Evolutionary conservation across 2,329 filamentous ascomycete genomes (phyloP), one percentile per base, ranked within the genome.

Genomic region (Westerdykella ornata): DNA sequence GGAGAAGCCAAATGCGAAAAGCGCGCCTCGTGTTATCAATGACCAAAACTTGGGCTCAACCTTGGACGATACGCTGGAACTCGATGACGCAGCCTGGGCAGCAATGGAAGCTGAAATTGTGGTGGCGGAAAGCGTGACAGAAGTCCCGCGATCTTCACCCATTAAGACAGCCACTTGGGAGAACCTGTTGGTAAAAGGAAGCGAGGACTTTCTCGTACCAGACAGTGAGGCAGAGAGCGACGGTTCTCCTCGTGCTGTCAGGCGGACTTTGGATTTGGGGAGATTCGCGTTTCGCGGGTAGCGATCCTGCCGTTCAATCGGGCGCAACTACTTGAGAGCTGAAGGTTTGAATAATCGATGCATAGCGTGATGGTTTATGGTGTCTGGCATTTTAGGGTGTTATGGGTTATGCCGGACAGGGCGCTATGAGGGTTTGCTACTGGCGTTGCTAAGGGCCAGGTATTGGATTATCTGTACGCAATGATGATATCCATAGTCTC

Each of bases 201-300:
- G 71, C 44, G 71, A 74, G 46, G 71, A 74, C 37, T 43, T 72
- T 14, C 51, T 73, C 12, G 60, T 73, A 0, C 70, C 68, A 0
- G 65, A 72, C 33, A 73, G 71, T 49, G 66, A 68, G 28, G 63
- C 54, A 13, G 65, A 67, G 30, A 62, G 59, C 18, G 59, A 65
- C 2, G 59, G 58, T 33, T 63, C 66, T 5, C 59, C 56, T 14
- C 54, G 55, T 31, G 63, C 7, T 26, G 22, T 26, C 22, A 26
- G 22, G 22, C 22, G 61, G 2, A 44, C 59, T 44, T 52, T 71
- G 15, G 62, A 66, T 47, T 56, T 72, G 19, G 57, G 59, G 37
- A 54, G 61, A 31, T 72, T 70, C 49, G 65, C 62, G 19, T 66
- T 63, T 15, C n/a, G 16, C 9, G 30, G 30, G 14, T 33, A 7